Conservation (phyloP, 108 stramenopile species). For the Cyclotella atomus region DNA sequence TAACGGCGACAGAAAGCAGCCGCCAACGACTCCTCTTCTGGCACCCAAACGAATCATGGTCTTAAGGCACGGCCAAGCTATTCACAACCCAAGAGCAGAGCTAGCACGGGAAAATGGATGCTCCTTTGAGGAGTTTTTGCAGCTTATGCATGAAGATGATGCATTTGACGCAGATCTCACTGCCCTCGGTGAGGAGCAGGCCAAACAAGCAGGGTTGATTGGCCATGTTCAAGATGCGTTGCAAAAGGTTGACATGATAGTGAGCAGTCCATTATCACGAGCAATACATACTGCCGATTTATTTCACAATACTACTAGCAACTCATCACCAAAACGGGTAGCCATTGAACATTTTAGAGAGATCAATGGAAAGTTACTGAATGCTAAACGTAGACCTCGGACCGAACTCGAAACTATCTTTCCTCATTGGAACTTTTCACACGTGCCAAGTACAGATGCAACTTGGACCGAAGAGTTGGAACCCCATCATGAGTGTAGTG, state of each 20-base stretch:
- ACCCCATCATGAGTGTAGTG: slow-evolving; percentile 55
- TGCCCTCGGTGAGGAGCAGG: slow-evolving; percentile 63
- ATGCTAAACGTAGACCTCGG: slow-evolving; percentile 66
- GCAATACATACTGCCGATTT: slow-evolving; percentile 46
- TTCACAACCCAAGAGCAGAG: slow-evolving; percentile 86
- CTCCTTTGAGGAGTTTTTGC: slow-evolving; percentile 67
- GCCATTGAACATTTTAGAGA: slow-evolving; percentile 74
- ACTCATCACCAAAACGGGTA: slow-evolving; percentile 33
- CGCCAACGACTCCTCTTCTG: slow-evolving; percentile 2
- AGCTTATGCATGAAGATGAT: slow-evolving; percentile 79
- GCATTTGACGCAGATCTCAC: slow-evolving; percentile 68
- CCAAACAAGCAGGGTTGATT: slow-evolving; percentile 24
- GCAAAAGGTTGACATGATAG: slow-evolving; percentile 36
- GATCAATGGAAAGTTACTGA: slow-evolving; percentile 79
- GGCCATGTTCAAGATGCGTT: slow-evolving; percentile 17
- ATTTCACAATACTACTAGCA: not conserved
- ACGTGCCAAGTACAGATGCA: slow-evolving; percentile 45
- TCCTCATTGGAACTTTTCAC: slow-evolving; percentile 70
- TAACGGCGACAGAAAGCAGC: not conserved
- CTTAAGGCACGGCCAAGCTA: slow-evolving; percentile 78
- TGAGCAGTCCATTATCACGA: slow-evolving; percentile 41
- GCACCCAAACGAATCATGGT: slow-evolving; percentile 60
- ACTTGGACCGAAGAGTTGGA: slow-evolving; percentile 75
- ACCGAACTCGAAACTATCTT: slow-evolving; percentile 52
- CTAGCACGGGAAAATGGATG: slow-evolving; percentile 66